Base-by-base conservation (phyloP, 139 green algal species). In the Coccomyxa sp. region DNA sequence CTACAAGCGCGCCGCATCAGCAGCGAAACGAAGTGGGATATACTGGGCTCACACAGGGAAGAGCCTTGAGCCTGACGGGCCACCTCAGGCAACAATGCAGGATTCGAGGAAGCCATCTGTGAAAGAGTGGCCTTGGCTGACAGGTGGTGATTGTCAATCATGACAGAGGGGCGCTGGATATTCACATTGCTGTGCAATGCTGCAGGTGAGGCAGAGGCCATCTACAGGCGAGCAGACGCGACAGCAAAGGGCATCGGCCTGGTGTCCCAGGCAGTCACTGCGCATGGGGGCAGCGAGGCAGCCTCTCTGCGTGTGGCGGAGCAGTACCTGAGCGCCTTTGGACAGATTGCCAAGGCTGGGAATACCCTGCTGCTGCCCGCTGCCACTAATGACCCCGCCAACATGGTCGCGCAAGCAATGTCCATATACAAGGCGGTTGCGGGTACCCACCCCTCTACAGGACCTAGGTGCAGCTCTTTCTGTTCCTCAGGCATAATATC, bases 291-390 rank as follows among this genome's bases (percentile, higher is more conserved):
- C n/a, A 68, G 39, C 22, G 82, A 96, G 29, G 95, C 95, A 7
- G 89, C 88, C 6, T 83, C 88, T 10, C 84, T 98, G 73, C 80
- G 85, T 0, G 82, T 98, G 29, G 94, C 95, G 12, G 92, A 97
- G 88, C 86, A 89, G 77, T 91, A 91, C 70, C 54, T 91, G 68
- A 73, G 73, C 70, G 93, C 90, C 31, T 99, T 99, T 81, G 73
- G 81, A 0, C 78, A 94, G 29, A 86, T 99, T 39, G 96, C 96
- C 74, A 95, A 97, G 88, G 64, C 92, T 72, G 83, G 89, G 34
- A 99, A 90, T 70, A 98, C 95, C 0, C 88, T 98, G 83, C 76
- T 99, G 79, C 86, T 98, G 41, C 95, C 95, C 1, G 77, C 89
- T 31, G 87, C 87, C 31, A 78, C 87, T 9, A 55, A 80, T 29